Evolutionary conservation across 352 stramenopile genomes (phyloP), one percentile per base, ranked within the genome.

Genomic region (Elongisporangium prolatum): DNA sequence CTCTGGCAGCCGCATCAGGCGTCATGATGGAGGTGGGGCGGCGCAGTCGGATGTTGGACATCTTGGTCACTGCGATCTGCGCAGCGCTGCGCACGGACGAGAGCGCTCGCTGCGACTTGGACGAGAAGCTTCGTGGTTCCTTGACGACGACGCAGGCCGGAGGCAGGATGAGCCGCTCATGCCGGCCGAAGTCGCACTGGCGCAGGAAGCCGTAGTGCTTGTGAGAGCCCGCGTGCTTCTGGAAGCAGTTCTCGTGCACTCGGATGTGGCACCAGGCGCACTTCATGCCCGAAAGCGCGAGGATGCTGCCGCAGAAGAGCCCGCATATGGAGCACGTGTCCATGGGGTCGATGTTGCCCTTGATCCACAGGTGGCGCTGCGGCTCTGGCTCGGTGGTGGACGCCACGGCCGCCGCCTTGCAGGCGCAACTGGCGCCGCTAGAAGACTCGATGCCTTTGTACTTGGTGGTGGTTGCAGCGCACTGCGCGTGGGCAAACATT

Each of bases 281-380:
- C 53, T 92, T 89, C 40, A 92, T 76, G 28, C 81, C 84, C 22
- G 78, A 92, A 2, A 92, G 73, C 24, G 84, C 80, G 49, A 93
- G 79, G 61, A 93, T 87, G 59, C 78, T 91, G 18, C 84, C 82
- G 52, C 84, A 92, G 24, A 93, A 91, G 11, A 91, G 59, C 3
- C 83, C 84, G 48, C 84, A 93, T 21, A 92, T 53, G 3, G 82
- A 81, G 56, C 84, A 93, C 56, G 74, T 86, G 65, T 92, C 84
- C 72, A 89, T 88, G 2, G 82, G 80, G 56, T 93, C 84, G 44
- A 91, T 92, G 56, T 93, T 93, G 49, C 84, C 84, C 48, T 92
- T 90, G 52, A 91, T 71, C 81, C 81, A 93, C 55, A 90, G 68
- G 55, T 91, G 83, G 17, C 61, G 57, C 49, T 86, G 71, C 21